A percentile compares a stretch with the other conserved stretches of the same genome.
Conservation (phyloP, 2,329 filamentous ascomycete genomes). For the Cordyceps javanica region DNA sequence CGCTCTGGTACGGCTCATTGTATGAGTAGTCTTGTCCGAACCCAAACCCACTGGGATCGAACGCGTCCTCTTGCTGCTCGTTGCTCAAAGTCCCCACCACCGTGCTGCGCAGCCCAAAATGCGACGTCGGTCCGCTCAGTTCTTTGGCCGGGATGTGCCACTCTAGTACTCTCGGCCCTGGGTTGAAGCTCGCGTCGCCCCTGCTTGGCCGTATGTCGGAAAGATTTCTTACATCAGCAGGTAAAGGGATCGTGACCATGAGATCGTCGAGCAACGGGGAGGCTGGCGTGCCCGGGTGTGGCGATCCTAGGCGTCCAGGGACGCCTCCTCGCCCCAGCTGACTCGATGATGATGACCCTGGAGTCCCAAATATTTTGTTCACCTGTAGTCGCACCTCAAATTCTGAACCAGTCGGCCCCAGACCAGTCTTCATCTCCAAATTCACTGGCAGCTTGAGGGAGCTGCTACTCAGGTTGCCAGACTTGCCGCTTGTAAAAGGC, state of each 20-base stretch:
- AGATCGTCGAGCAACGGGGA: constrained; percentile 69
- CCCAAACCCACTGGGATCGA: constrained; percentile 46
- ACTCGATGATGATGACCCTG: constrained; percentile 28
- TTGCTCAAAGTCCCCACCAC: constrained; percentile 59
- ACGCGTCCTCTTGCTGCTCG: constrained; percentile 42
- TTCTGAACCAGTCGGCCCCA: constrained; percentile 70
- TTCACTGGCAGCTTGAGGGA: constrained; percentile 75
- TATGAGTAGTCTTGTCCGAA: constrained; percentile 47
- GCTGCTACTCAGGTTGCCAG: constrained; percentile 47
- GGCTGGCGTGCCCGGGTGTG: constrained; percentile 47
- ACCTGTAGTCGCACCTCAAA: constrained; percentile 81
- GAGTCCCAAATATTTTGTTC: constrained; percentile 54
- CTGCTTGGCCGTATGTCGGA: constrained; percentile 73
- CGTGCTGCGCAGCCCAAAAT: constrained; percentile 72
- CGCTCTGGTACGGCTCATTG: constrained; percentile 51
- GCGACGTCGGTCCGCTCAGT: constrained; percentile 57
- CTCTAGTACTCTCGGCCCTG: constrained; percentile 65
- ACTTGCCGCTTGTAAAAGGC: constrained; percentile 57
- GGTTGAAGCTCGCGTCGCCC: constrained; percentile 77
- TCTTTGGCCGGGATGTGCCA: constrained; percentile 82
- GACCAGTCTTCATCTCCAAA: constrained; percentile 72
- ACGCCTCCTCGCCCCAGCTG: constrained; percentile 34
- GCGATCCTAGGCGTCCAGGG: constrained; percentile 35
- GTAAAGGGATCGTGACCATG: constrained; percentile 70
- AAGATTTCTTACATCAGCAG: constrained; percentile 72